Base-by-base conservation (phyloP, 768 basidiomycete genomes). In the Leccinum uliginosum region DNA sequence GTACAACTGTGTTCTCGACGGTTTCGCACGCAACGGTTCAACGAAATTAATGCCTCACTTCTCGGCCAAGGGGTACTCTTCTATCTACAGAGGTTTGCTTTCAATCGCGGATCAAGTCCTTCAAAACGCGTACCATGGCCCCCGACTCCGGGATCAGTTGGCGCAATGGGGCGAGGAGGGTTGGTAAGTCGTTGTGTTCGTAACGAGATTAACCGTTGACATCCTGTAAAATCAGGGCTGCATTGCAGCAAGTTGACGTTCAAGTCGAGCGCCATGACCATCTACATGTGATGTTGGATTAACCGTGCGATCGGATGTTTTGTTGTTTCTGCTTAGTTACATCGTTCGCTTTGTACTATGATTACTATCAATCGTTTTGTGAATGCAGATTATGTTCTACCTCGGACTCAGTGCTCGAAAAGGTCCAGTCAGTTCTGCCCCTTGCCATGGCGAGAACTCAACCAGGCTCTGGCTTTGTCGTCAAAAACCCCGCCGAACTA, bases 391-490 rank as follows among this genome's bases (percentile, higher is more conserved):
- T 40, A 19, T 40, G 38, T 40, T 19, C 38, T 9, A 40, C 38
- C n/a, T 40, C 50, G 43, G 67, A 69, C n/a, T n/a, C n/a, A n/a
- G 71, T 66, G 0, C 51, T 59, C 10, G 52, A 65, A 12, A 66
- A 61, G 29, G 66, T 71, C 19, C 46, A 61, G 30, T 64, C 66
- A 0, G 61, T 69, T 21, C 21, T 71, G 0, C 48, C 43, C 4
- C 59, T 72, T 6, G 67, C 60, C 2, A 57, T 43, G 23, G 57
- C 62, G 50, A 68, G 53, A 27, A 74, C 69, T 15, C 60, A 66
- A 44, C 62, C 52, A 15, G 72, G 71, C 11, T 61, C 71, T 14
- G 71, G 67, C 1, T 72, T 66, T 49, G 50, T 59, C 21, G 58
- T 67, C 30, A 68, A 68, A 58, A 59, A 56, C 47, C 34, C 63